Conservation (phyloP, 345 rosid species). For the Hibiscus tridactylites region DNA sequence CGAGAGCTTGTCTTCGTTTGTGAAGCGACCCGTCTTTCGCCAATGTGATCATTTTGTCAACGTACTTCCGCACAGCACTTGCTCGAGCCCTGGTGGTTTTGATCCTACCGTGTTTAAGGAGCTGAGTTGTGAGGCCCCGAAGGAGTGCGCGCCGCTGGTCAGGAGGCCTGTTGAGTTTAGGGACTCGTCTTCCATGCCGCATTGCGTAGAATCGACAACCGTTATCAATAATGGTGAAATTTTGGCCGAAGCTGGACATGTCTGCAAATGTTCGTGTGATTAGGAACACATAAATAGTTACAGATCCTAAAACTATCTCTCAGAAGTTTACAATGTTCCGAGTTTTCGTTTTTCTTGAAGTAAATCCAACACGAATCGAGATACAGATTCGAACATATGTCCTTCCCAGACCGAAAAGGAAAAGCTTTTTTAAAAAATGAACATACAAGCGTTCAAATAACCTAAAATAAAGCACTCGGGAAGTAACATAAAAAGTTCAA, state of each 20-base stretch:
- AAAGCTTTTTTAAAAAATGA: too few relatives aligned
- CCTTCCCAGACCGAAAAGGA: not conserved
- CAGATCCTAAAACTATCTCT: not conserved
- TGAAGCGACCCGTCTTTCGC: constrained; percentile 89
- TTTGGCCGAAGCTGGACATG: constrained; percentile 31
- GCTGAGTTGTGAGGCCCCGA: constrained; percentile 90
- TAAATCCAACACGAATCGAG: constrained; percentile 45
- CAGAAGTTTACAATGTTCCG: not conserved
- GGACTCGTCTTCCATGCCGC: constrained; percentile 81
- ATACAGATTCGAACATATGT: not conserved
- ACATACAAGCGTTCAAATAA: not conserved
- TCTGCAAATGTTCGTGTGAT: constrained; percentile 26
- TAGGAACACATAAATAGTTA: not conserved
- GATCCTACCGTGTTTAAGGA: constrained; percentile 78
- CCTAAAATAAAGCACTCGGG: not conserved
- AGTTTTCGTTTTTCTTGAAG: not conserved
- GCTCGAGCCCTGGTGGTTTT: constrained; percentile 88
- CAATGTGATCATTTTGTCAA: constrained; percentile 86
- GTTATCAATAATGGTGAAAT: constrained; percentile 37
- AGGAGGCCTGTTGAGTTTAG: constrained; percentile 89
- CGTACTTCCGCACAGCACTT: constrained; percentile 75
- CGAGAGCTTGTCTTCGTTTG: constrained; percentile 83
- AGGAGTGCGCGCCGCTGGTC: constrained; percentile 81
- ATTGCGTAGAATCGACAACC: constrained; percentile 65
- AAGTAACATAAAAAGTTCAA: not conserved